Evolutionary conservation across 2,329 filamentous ascomycete genomes (phyloP).

Genomic region (Apiospora hydei): DNA sequence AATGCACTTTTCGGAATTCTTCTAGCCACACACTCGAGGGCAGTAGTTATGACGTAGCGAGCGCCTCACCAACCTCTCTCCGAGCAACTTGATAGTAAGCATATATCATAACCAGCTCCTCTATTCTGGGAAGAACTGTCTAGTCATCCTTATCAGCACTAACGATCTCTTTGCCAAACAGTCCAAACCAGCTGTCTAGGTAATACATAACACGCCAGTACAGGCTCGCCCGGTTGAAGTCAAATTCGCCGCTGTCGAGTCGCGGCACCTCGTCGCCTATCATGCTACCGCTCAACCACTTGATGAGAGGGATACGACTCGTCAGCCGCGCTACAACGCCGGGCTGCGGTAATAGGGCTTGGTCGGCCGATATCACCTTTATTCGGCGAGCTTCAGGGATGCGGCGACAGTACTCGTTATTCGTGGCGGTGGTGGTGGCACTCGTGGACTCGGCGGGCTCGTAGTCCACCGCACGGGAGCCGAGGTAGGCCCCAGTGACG

Average conservation of each 20-base stretch:
- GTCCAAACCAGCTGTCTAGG: constrained; percentile 63
- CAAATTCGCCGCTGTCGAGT: constrained; percentile 77
- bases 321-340: constrained; percentile 70
- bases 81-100: neutral
- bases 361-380: constrained; percentile 71
- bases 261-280: constrained; percentile 80
- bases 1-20: constrained; percentile 1
- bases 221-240: constrained; percentile 72
- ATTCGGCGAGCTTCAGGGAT: constrained; percentile 73
- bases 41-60: neutral
- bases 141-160: constrained; percentile 66
- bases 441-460: constrained; percentile 27
- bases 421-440: constrained; percentile 39
- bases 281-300: constrained; percentile 75
- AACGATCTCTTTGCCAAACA: constrained; percentile 67
- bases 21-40: neutral
- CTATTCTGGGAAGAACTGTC: neutral
- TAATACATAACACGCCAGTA: constrained; percentile 74
- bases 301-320: constrained; percentile 71
- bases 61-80: neutral
- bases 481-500: constrained; percentile 45
- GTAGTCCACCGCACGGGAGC: constrained; percentile 16
- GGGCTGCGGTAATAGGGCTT: constrained; percentile 74
- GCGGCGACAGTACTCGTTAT: constrained; percentile 61
- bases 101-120: neutral